phyloP scores from a whole-genome alignment of 768 basidiomycete genomes.

The Astraeus odoratus region DNA sequence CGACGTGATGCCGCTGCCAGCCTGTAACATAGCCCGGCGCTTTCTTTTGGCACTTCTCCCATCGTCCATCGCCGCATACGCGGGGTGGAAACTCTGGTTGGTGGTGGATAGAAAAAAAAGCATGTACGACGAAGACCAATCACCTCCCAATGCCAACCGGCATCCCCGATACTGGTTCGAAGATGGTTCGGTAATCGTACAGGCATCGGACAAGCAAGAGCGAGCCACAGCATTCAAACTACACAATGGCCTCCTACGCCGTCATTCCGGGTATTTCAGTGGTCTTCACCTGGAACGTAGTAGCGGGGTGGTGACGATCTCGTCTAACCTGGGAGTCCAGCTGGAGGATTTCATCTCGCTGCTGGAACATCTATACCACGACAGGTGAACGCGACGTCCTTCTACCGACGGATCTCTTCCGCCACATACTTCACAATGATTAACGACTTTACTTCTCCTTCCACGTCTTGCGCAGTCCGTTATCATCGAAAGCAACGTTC shows the following conservation, averaged over 20 bases:
- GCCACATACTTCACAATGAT: background rate
- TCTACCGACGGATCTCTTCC: background rate
- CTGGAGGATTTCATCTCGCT: conserved; percentile 48
- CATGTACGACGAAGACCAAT: background rate
- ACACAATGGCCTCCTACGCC: conserved; percentile 44
- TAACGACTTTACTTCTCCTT: background rate
- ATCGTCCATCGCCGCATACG: too few relatives aligned
- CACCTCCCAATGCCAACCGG: conserved; percentile 6
- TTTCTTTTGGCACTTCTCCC: too few relatives aligned
- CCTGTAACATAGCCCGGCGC: too few relatives aligned
- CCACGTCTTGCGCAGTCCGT: conserved; percentile 31
- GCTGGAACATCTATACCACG: conserved; percentile 62
- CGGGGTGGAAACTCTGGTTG: background rate
- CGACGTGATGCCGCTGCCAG: too few relatives aligned
- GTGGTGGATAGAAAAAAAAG: background rate
- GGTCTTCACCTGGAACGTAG: conserved; percentile 4
- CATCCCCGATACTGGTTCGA: conserved; percentile 60
- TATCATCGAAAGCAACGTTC: conserved; percentile 39
- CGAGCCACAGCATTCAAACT: conserved; percentile 42
- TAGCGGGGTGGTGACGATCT: conserved; percentile 23
- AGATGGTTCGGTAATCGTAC: conserved; percentile 54
- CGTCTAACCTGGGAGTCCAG: conserved; percentile 31
- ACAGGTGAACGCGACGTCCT: conserved; percentile 36
- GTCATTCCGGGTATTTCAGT: conserved; percentile 37
- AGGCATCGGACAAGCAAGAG: conserved; percentile 26